These are phyloP conservation scores for Trichoderma lentiforme DNA, from an alignment of 2,329 filamentous ascomycete genomes.

Conservation along the genomic window DNA sequence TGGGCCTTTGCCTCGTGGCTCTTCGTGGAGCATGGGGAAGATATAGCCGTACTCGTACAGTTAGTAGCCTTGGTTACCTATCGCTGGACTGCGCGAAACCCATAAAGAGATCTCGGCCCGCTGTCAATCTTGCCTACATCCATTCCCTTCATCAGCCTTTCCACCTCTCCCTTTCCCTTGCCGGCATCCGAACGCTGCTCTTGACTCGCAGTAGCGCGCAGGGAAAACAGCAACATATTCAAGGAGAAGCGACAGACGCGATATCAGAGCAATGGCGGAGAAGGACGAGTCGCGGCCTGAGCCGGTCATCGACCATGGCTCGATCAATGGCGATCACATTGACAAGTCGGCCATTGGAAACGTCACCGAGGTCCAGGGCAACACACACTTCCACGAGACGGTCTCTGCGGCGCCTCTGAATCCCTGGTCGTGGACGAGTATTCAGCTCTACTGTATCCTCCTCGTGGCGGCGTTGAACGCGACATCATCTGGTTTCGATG, in stretches of 20 bases:
- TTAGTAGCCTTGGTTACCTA: not conserved
- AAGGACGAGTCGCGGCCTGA: conserved; percentile 14
- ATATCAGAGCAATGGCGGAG: conserved; percentile 3
- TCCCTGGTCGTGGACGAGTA: conserved; percentile 34
- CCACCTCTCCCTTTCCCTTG: not conserved
- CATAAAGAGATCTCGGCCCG: conserved; percentile 13
- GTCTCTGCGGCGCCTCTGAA: conserved; percentile 29
- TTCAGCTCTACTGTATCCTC: conserved; percentile 37
- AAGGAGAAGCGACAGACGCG: not conserved
- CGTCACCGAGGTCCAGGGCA: conserved; percentile 30
- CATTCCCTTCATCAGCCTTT: not conserved
- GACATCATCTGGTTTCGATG: conserved; percentile 38
- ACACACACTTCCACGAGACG: conserved; percentile 28
- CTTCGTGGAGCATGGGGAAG: conserved; percentile 1
- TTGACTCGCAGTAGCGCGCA: not conserved
- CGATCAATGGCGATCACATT: conserved; percentile 20
- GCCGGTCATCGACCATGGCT: conserved; percentile 15
- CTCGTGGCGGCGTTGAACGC: conserved; percentile 37
- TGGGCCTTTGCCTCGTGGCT: conserved; percentile 1
- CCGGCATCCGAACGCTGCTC: not conserved
- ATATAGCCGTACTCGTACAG: not conserved
- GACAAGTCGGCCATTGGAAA: conserved; percentile 23
- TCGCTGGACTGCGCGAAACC: not conserved
- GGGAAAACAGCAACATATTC: not conserved
- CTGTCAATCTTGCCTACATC: not conserved